Evolutionary conservation across 2,329 filamentous ascomycete species (phyloP).

Genomic region (Aspergillus sp.): DNA sequence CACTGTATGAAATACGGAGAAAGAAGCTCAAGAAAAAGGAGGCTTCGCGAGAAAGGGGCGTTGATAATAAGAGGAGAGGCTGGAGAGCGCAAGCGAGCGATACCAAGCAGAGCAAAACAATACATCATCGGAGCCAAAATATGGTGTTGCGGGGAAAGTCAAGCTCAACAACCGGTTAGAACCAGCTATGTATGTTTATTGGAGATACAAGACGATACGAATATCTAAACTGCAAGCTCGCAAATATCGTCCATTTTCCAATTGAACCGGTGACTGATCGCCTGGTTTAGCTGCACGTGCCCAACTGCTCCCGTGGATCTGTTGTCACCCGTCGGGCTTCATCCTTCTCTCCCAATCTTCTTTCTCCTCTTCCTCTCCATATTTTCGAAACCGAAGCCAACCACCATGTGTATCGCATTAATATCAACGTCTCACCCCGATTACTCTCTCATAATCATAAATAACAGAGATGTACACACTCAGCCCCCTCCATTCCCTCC

Average conservation of each 20-base stretch:
- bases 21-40: neutral
- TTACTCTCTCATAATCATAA: slow-evolving; percentile 67
- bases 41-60: neutral
- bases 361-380: neutral
- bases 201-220: neutral
- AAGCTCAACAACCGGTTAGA: neutral
- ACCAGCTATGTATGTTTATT: neutral
- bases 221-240: neutral
- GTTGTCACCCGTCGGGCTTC: slow-evolving; percentile 5
- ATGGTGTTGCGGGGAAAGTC: neutral
- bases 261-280: slow-evolving; percentile 1
- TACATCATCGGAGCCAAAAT: neutral
- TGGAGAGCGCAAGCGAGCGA: neutral
- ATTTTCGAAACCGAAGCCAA: neutral
- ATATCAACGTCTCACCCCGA: slow-evolving; percentile 70
- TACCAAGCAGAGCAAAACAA: neutral
- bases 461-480: slow-evolving; percentile 71
- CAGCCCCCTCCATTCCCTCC: neutral
- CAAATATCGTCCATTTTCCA: neutral
- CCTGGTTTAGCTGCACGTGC: slow-evolving; percentile 15
- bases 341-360: neutral
- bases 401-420: slow-evolving; percentile 70
- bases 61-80: neutral
- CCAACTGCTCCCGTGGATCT: slow-evolving; percentile 1
- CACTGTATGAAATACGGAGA: neutral